phyloP scores from a whole-genome alignment of 2,329 filamentous ascomycete species.

The Sarocladium oryzae region DNA sequence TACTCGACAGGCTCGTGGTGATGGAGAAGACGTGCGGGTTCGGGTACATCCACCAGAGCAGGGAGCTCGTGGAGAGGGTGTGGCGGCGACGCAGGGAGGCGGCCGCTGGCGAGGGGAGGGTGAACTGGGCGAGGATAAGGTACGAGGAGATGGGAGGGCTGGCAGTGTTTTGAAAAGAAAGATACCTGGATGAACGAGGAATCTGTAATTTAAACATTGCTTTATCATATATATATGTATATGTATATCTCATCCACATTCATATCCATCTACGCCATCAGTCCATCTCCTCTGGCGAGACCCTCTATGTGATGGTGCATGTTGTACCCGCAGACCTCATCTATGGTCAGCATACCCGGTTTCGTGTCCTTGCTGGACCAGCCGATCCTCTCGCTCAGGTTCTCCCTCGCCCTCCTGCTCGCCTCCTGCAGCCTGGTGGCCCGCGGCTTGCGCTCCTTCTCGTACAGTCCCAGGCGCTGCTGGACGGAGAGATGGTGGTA shows the following conservation, averaged over 20 bases:
- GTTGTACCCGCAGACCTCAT: conserved; percentile 53
- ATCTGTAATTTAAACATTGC: neutral
- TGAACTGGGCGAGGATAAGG: conserved; percentile 28
- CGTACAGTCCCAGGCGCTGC: conserved; percentile 39
- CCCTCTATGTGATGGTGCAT: conserved; percentile 11
- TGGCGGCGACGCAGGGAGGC: conserved; percentile 28
- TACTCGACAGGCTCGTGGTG: conserved; percentile 33
- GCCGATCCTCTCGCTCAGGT: conserved; percentile 50
- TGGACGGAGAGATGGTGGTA: conserved; percentile 33
- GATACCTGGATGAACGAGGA: too few species aligned
- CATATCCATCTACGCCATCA: neutral
- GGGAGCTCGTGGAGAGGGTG: conserved; percentile 32
- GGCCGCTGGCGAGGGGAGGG: conserved; percentile 19
- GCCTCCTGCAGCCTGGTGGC: conserved; percentile 45
- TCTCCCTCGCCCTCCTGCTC: conserved; percentile 43
- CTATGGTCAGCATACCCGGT: conserved; percentile 50
- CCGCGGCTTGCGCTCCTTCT: conserved; percentile 40
- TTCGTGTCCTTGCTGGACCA: conserved; percentile 50
- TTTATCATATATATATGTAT: neutral
- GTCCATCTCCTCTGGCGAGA: neutral
- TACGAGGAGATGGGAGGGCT: conserved; percentile 30
- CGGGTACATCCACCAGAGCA: conserved; percentile 32
- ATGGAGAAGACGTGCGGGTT: conserved; percentile 38
- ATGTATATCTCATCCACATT: neutral
- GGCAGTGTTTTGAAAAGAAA: conserved; percentile 23